Evolutionary conservation across 345 rosid genomes (phyloP).

Genomic region (Geranium brycei): DNA sequence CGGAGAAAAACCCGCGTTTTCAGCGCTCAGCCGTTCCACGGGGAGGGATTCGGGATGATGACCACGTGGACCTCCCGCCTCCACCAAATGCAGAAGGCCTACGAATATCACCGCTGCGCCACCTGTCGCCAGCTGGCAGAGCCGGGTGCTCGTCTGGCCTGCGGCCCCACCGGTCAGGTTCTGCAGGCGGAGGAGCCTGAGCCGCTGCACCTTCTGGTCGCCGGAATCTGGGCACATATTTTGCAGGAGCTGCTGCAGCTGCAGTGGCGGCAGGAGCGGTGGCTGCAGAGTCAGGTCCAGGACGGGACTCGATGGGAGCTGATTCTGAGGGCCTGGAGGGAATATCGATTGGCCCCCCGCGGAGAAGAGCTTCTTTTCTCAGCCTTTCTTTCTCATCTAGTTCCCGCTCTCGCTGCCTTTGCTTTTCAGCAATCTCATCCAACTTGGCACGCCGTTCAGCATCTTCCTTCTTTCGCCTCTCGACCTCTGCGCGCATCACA

Average conservation of each 20-base stretch:
- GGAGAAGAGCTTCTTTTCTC: conserved; percentile 46
- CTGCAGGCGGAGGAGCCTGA: conserved; percentile 24
- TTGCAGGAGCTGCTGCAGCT: conserved; percentile 27
- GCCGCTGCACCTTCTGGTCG: conserved; percentile 22
- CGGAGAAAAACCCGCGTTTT: too few species aligned
- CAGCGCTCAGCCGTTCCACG: too few species aligned
- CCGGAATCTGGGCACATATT: conserved; percentile 55
- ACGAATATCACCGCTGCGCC: conserved; percentile 37
- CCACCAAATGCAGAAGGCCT: conserved; percentile 25
- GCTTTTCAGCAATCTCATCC: conserved; percentile 83
- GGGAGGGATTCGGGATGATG: conserved; percentile 21
- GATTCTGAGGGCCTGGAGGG: conserved; percentile 30
- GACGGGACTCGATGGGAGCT: conserved; percentile 21
- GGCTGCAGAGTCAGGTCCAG: conserved; percentile 11
- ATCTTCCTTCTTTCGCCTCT: conserved; percentile 60
- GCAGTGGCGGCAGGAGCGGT: conserved; percentile 30
- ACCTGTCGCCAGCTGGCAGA: conserved; percentile 1
- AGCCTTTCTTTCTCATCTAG: conserved; percentile 62
- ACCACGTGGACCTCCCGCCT: conserved; percentile 28
- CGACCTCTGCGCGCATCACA: conserved; percentile 51
- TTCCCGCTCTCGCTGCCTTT: conserved; percentile 78
- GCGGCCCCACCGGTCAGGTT: conserved; percentile 42
- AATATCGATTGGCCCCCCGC: conserved; percentile 30
- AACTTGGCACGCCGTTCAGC: conserved; percentile 75
- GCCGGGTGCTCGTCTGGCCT: conserved; percentile 18